These are phyloP conservation scores for Penicillium griseofulvum DNA, from an alignment of 2,329 filamentous ascomycete species.

Conservation along the genomic window DNA sequence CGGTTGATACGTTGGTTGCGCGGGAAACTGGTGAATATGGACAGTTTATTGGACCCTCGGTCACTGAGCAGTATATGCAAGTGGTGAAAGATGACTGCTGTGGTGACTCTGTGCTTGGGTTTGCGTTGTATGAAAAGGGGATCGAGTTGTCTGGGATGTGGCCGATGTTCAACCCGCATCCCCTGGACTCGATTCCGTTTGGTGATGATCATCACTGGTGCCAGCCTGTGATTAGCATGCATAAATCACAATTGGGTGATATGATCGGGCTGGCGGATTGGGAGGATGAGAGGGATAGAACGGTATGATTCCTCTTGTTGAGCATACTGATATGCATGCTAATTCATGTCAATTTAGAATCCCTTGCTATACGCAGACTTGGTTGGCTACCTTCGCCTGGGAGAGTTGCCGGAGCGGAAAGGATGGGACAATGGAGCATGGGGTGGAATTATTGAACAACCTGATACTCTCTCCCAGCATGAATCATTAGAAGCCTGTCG, in stretches of 20 bases:
- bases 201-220: slow-evolving; percentile 49
- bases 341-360: slow-evolving; percentile 3
- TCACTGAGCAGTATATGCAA: slow-evolving; percentile 43
- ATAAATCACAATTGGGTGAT: slow-evolving; percentile 49
- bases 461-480: slow-evolving; percentile 26
- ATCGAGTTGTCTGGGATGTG: slow-evolving; percentile 49
- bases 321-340: neutral
- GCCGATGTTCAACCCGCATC: slow-evolving; percentile 51
- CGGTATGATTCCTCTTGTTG: slow-evolving; percentile 13
- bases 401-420: slow-evolving; percentile 15
- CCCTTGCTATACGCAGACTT: slow-evolving; percentile 31
- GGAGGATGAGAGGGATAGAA: slow-evolving; percentile 20
- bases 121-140: slow-evolving; percentile 46
- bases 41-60: slow-evolving; percentile 42
- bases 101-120: slow-evolving; percentile 54
- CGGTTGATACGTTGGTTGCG: slow-evolving; percentile 43
- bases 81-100: slow-evolving; percentile 51
- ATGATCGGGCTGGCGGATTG: slow-evolving; percentile 53
- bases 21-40: slow-evolving; percentile 21
- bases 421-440: slow-evolving; percentile 40
- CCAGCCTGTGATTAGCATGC: slow-evolving; percentile 51
- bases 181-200: slow-evolving; percentile 51
- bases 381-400: slow-evolving; percentile 29
- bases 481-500: slow-evolving; percentile 30
- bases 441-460: slow-evolving; percentile 29